Percentiles rank a stretch among this genome's conserved stretches.
These are phyloP conservation scores for Phaeophleospora eucalypticola DNA, from an alignment of 2,329 filamentous ascomycete genomes.

Conservation along the genomic window DNA sequence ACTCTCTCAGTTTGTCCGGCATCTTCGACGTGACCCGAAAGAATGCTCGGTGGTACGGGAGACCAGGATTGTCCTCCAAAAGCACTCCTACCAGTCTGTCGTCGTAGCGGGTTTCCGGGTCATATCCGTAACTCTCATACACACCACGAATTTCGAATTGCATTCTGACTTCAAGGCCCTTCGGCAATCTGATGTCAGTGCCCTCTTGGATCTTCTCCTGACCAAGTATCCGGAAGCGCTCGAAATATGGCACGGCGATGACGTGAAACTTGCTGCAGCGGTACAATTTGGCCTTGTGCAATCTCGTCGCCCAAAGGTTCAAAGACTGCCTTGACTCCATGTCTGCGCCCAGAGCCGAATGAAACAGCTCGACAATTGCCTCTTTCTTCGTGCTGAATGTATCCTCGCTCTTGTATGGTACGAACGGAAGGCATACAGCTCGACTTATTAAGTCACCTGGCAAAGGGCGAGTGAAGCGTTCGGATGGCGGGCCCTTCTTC, in stretches of 20 bases:
- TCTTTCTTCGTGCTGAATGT: neutral
- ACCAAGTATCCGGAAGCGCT: neutral
- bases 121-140: neutral
- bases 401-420: neutral
- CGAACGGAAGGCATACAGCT: too few species aligned
- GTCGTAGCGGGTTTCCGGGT: too few species aligned
- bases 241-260: neutral
- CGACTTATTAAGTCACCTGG: too few species aligned
- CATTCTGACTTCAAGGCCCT: slow-evolving; percentile 3
- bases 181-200: slow-evolving; percentile 4
- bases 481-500: neutral
- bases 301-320: neutral
- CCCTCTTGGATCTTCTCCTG: too few species aligned
- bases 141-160: slow-evolving; percentile 1
- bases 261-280: neutral
- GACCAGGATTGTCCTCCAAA: slow-evolving; percentile 5
- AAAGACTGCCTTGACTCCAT: neutral
- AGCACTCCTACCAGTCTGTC: neutral
- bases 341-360: neutral
- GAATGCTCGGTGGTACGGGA: slow-evolving; percentile 15
- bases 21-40: slow-evolving; percentile 12
- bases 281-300: neutral
- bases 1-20: neutral
- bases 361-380: neutral
- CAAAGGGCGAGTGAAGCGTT: neutral